These are phyloP conservation scores for Nicotiana tabacum DNA, from an alignment of 257 asterid species.

Conservation along the genomic window DNA sequence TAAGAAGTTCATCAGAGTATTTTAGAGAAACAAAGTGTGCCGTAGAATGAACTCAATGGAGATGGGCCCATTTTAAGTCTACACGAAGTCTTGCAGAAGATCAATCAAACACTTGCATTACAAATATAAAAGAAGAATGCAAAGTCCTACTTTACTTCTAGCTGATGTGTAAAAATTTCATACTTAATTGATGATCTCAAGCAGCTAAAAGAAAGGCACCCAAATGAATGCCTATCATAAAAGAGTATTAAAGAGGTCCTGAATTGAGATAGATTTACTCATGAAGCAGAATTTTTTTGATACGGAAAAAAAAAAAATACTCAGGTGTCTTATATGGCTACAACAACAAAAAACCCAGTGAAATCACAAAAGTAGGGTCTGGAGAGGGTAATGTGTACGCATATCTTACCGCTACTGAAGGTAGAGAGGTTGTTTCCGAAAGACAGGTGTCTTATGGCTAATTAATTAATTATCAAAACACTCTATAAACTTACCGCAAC, in stretches of 20 bases:
- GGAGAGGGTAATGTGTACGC: too few species aligned
- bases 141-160: neutral
- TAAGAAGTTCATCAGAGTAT: neutral
- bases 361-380: too few species aligned
- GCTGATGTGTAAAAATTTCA: neutral
- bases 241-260: neutral
- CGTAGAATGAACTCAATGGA: too few species aligned
- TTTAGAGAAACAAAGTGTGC: neutral
- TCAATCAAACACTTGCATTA: conserved; percentile 4
- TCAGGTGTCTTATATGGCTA: neutral
- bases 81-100: neutral
- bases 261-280: neutral
- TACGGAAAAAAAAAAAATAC: too few species aligned
- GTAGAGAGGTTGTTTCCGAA: too few species aligned
- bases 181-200: neutral
- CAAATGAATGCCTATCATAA: neutral
- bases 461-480: neutral
- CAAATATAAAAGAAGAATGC: neutral
- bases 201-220: neutral
- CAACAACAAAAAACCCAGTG: too few species aligned
- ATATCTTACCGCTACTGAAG: too few species aligned
- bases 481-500: conserved; percentile 64
- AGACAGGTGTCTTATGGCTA: neutral
- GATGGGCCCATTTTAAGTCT: too few species aligned
- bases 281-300: too few species aligned